phyloP scores from a whole-genome alignment of 176 grass and related monocot genomes.

The Cymbopogon citratus region DNA sequence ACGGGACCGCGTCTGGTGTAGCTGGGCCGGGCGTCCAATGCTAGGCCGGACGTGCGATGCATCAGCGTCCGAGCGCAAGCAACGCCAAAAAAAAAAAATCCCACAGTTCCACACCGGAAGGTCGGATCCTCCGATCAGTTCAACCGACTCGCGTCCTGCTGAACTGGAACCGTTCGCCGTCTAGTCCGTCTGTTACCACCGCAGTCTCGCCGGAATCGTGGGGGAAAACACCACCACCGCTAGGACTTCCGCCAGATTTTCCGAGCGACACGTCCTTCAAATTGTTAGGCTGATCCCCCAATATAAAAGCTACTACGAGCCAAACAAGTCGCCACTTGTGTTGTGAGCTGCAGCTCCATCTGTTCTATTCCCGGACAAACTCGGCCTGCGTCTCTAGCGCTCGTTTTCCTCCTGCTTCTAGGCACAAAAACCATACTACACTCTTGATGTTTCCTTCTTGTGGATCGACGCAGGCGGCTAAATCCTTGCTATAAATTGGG shows the following conservation, averaged over 20 bases:
- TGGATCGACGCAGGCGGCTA: not conserved
- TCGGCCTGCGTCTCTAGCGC: not conserved
- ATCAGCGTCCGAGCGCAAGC: no score
- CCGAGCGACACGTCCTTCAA: not conserved
- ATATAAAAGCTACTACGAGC: not conserved
- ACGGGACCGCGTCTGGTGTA: no score
- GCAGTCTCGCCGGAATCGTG: not conserved
- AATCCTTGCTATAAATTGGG: not conserved
- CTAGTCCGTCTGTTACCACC: no score
- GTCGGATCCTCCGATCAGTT: not conserved
- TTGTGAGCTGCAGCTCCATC: not conserved
- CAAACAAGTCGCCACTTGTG: not conserved
- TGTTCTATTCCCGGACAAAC: not conserved
- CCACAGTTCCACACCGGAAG: no score
- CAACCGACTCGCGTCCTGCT: not conserved
- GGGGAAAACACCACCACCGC: not conserved
- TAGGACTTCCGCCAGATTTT: not conserved
- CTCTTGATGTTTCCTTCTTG: not conserved
- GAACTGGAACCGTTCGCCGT: no score
- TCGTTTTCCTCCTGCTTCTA: slow-evolving; percentile 12
- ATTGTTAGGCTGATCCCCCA: not conserved
- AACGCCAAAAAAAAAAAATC: no score
- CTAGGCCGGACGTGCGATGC: no score
- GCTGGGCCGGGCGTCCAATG: no score
- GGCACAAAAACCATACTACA: not conserved